phyloP scores from a whole-genome alignment of 768 basidiomycete genomes.

The Sutorius australiensis region DNA sequence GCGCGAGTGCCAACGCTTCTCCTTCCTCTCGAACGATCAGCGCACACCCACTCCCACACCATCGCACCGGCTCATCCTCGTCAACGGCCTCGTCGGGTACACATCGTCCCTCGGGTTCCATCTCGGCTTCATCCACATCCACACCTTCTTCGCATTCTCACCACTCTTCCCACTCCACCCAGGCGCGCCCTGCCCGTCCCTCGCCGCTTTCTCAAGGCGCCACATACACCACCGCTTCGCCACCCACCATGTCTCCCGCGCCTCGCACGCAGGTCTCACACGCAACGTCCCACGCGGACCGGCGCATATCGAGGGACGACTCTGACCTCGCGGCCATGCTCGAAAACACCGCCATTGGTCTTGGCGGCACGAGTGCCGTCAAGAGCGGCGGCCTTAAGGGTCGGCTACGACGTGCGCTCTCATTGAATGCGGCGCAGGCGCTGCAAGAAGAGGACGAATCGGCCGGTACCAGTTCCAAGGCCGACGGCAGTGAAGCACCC shows the following conservation, averaged over 20 bases:
- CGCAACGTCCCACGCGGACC: constrained; percentile 58
- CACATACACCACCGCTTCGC: constrained; percentile 18
- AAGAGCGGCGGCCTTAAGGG: constrained; percentile 74
- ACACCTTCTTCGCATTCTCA: constrained; percentile 29
- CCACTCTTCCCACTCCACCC: constrained; percentile 23
- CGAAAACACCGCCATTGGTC: constrained; percentile 40
- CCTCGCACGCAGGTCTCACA: constrained; percentile 28
- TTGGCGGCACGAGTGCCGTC: constrained; percentile 30
- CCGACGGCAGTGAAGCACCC: constrained; percentile 33
- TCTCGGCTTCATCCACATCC: constrained; percentile 28
- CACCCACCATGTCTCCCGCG: constrained; percentile 9
- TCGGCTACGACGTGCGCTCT: constrained; percentile 68
- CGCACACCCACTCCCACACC: constrained; percentile 28
- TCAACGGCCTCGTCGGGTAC: constrained; percentile 21
- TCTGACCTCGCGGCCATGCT: constrained; percentile 60
- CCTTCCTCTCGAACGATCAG: constrained; percentile 15
- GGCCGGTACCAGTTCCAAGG: constrained; percentile 6
- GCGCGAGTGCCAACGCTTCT: constrained; percentile 8
- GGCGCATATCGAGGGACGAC: constrained; percentile 76
- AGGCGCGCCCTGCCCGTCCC: constrained; percentile 31
- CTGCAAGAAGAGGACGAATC: constrained; percentile 46
- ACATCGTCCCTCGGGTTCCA: constrained; percentile 27
- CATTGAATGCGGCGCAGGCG: constrained; percentile 54
- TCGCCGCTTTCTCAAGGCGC: constrained; percentile 34
- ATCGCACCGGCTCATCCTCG: constrained; percentile 31